Evolutionary conservation across 1,284 basidiomycete species (phyloP).

Genomic region (Exsudoporus floridanus): DNA sequence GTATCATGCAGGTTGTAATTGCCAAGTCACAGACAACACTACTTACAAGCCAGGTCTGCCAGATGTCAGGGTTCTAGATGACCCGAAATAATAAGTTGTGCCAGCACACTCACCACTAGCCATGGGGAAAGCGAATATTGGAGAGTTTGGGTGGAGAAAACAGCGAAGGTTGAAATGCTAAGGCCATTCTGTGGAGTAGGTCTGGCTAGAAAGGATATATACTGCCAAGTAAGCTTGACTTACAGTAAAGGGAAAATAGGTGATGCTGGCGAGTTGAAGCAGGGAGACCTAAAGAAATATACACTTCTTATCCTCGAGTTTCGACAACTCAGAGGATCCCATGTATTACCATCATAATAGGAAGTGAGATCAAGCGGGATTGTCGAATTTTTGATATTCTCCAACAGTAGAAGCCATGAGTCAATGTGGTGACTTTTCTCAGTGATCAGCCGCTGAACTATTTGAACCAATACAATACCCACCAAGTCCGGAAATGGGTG

Average conservation of each 20-base stretch:
- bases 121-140: not conserved
- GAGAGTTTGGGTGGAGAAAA: too few relatives aligned
- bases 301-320: not conserved
- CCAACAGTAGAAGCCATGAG: constrained; percentile 15
- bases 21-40: constrained; percentile 20
- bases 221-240: not conserved
- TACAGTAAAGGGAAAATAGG: not conserved
- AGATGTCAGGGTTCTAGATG: not conserved
- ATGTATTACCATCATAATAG: constrained; percentile 21
- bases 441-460: not conserved
- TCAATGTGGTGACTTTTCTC: constrained; percentile 14
- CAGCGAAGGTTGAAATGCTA: not conserved
- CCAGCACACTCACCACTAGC: constrained; percentile 12
- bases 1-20: constrained; percentile 23
- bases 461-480: not conserved
- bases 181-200: not conserved
- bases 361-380: not conserved
- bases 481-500: constrained; percentile 18
- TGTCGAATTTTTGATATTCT: constrained; percentile 15
- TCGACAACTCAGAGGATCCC: not conserved
- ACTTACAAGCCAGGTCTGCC: constrained; percentile 27
- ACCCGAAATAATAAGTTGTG: not conserved
- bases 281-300: constrained; percentile 11
- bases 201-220: not conserved
- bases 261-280: constrained; percentile 18